A percentile compares a stretch with the other conserved stretches of the same genome.
phyloP scores from a whole-genome alignment of 192 early-diverging fungal species.

The Backusella liffmaniae region DNA sequence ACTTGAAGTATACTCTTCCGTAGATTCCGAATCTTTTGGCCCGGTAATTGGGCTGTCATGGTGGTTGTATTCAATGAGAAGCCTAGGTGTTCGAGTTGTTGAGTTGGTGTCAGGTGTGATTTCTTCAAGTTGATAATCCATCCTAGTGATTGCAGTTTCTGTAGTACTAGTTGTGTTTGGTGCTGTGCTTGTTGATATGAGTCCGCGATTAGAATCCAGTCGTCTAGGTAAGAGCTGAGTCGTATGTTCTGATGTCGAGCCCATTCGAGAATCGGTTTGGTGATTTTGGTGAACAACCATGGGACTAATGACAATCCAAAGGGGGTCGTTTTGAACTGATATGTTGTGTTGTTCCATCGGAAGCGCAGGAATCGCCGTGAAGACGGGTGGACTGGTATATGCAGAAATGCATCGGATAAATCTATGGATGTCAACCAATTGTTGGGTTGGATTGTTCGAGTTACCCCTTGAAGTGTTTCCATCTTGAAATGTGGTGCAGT shows the following conservation, averaged over 20 bases:
- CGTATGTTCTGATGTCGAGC: background rate
- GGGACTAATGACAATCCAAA: conserved; percentile 13
- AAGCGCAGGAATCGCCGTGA: too few species aligned
- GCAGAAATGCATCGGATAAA: conserved; percentile 44
- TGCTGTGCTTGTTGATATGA: background rate
- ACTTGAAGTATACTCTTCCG: too few species aligned
- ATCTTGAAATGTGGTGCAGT: conserved; percentile 1
- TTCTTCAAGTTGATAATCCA: too few species aligned
- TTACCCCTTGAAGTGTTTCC: too few species aligned
- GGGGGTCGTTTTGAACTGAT: conserved; percentile 24
- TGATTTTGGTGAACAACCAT: conserved; percentile 11
- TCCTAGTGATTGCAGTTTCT: conserved; percentile 15
- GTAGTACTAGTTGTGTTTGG: background rate
- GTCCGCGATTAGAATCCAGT: conserved; percentile 13
- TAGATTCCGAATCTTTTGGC: too few species aligned
- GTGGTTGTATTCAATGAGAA: too few species aligned
- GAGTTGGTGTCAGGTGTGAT: too few species aligned
- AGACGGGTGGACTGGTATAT: conserved; percentile 36
- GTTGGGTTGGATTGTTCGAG: too few species aligned
- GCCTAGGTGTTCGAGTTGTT: too few species aligned
- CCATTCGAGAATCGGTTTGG: conserved; percentile 9
- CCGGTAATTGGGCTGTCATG: too few species aligned
- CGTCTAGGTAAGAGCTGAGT: background rate
- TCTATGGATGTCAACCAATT: too few species aligned
- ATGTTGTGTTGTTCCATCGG: too few species aligned